These are phyloP conservation scores for Cyclospora cayetanensis DNA, from an alignment of 169 alveolate species.

Conservation along the genomic window DNA sequence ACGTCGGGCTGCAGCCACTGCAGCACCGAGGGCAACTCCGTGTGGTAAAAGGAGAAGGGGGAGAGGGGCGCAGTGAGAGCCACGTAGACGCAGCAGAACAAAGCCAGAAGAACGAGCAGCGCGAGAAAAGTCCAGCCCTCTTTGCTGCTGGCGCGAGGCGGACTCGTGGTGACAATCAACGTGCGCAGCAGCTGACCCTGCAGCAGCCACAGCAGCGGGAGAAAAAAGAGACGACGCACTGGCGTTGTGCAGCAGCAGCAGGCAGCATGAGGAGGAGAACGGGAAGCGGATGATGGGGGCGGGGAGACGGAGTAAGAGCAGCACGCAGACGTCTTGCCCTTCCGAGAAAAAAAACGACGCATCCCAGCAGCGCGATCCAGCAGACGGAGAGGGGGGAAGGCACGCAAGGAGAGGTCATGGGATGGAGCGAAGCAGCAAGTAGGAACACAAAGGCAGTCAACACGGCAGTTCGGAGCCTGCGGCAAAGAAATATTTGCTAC, in stretches of 20 bases:
- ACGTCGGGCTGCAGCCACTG: slow-evolving; percentile 63
- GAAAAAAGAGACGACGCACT: slow-evolving; percentile 67
- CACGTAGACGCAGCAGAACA: slow-evolving; percentile 94
- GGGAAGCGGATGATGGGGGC: background rate
- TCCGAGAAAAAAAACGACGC: too few relatives aligned
- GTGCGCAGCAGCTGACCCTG: slow-evolving; percentile 96
- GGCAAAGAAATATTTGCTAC: too few relatives aligned
- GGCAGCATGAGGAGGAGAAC: background rate
- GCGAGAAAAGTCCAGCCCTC: slow-evolving; percentile 95
- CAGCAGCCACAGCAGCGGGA: background rate
- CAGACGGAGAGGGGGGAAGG: too few relatives aligned
- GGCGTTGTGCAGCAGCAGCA: slow-evolving; percentile 85
- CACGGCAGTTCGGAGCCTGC: too few relatives aligned
- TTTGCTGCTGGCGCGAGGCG: slow-evolving; percentile 77
- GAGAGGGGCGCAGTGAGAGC: slow-evolving; percentile 72
- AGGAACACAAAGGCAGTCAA: too few relatives aligned
- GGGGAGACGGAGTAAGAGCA: too few relatives aligned
- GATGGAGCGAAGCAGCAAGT: too few relatives aligned
- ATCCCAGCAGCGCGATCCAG: too few relatives aligned
- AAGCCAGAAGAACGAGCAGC: slow-evolving; percentile 93
- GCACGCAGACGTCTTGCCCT: too few relatives aligned
- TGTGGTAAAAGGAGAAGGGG: background rate
- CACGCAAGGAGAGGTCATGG: too few relatives aligned
- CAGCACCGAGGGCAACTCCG: slow-evolving; percentile 72
- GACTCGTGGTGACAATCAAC: slow-evolving; percentile 87